Percentiles rank a stretch among this genome's conserved stretches.
phyloP scores from a whole-genome alignment of 371 early-diverging fungal species.

The Phascolomyces articulosus region DNA sequence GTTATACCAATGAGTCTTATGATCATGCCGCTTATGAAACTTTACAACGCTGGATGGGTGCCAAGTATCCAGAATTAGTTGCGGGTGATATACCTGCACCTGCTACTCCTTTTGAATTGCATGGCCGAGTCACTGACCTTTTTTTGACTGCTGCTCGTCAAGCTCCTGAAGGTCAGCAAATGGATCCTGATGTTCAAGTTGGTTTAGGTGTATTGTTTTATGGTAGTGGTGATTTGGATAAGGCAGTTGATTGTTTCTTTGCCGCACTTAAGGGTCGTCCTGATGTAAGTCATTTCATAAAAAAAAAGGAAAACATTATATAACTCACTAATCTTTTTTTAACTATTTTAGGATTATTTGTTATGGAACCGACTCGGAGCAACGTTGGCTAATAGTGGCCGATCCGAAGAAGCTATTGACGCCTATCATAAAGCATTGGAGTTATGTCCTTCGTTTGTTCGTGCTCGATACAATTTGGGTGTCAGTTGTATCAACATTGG shows the following conservation, averaged over 20 bases:
- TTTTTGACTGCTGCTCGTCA: constrained; percentile 82
- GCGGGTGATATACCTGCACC: constrained; percentile 26
- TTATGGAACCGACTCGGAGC: constrained; percentile 98
- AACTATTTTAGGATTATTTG: constrained; percentile 78
- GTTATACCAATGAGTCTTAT: constrained; percentile 91
- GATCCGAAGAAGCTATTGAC: constrained; percentile 85
- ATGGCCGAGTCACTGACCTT: constrained; percentile 74
- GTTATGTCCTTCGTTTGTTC: constrained; percentile 92
- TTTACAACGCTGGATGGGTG: constrained; percentile 51
- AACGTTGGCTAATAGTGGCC: constrained; percentile 90
- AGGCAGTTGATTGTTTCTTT: constrained; percentile 97
- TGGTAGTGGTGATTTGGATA: constrained; percentile 85
- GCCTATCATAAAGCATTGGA: constrained; percentile 95
- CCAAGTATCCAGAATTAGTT: constrained; percentile 42
- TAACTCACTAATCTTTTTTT: not conserved
- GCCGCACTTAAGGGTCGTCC: constrained; percentile 92
- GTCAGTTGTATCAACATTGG: constrained; percentile 94
- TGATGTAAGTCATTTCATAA: constrained; percentile 54
- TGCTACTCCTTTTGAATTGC: constrained; percentile 56
- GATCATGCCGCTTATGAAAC: constrained; percentile 59
- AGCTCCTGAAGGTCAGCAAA: constrained; percentile 66
- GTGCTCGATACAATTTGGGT: constrained; percentile 96
- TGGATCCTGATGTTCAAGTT: constrained; percentile 94
- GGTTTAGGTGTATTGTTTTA: constrained; percentile 96
- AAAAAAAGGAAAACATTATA: no score